Evolutionary conservation across 768 basidiomycete genomes (phyloP).

Genomic region (Termitomyces sp.): DNA sequence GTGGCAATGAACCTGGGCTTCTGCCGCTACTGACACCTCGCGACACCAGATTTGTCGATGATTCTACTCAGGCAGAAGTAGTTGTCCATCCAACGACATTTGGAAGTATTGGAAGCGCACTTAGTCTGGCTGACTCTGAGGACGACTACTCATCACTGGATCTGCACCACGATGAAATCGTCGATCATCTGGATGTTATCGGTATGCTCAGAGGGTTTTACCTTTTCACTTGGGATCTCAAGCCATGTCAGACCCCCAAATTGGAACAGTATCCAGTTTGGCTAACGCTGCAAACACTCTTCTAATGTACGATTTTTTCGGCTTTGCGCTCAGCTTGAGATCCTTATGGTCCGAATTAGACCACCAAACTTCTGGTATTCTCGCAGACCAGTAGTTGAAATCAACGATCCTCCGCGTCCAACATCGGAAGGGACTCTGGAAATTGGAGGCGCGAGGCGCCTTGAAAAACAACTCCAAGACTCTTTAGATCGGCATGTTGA

Average conservation of each 20-base stretch:
- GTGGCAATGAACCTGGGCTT: constrained; percentile 3
- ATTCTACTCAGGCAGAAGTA: constrained; percentile 37
- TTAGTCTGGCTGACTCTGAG: constrained; percentile 23
- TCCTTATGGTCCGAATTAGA: constrained; percentile 25
- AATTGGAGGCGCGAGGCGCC: constrained; percentile 17
- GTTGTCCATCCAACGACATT: constrained; percentile 29
- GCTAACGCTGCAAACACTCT: constrained; percentile 81
- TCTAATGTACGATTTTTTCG: constrained; percentile 40
- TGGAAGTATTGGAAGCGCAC: constrained; percentile 38
- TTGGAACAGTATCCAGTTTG: constrained; percentile 68
- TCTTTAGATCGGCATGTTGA: constrained; percentile 73
- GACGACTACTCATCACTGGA: constrained; percentile 15
- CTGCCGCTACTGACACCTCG: constrained; percentile 13
- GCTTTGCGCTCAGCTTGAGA: not conserved
- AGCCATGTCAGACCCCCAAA: constrained; percentile 52
- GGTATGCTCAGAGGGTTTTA: constrained; percentile 31
- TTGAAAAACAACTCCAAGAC: constrained; percentile 31
- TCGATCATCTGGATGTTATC: constrained; percentile 80
- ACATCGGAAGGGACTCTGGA: constrained; percentile 23
- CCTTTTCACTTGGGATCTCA: not conserved
- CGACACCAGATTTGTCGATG: constrained; percentile 25
- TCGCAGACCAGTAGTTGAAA: constrained; percentile 59
- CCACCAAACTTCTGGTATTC: constrained; percentile 69
- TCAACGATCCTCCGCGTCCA: constrained; percentile 38
- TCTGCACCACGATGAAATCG: constrained; percentile 72